Percentiles rank a stretch among this genome's conserved stretches.
These are phyloP conservation scores for Peronosclerospora sorghi DNA, from an alignment of 352 stramenopile species.

Conservation along the genomic window DNA sequence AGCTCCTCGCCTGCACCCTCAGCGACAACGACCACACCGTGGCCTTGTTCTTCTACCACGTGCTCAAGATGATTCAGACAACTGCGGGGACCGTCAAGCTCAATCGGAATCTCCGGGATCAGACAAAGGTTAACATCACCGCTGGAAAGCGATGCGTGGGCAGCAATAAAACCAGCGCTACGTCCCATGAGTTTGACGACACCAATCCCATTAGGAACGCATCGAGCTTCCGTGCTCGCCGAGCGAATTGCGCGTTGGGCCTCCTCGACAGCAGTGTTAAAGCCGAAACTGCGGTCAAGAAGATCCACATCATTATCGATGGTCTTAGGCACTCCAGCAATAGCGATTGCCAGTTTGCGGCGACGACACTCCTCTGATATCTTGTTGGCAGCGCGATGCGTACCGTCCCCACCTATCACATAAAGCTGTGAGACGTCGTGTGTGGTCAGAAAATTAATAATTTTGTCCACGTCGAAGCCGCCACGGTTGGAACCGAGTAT, in stretches of 20 bases:
- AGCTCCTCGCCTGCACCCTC: conserved; percentile 95
- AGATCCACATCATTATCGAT: conserved; percentile 99
- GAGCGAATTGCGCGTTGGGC: conserved; percentile 88
- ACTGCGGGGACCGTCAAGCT: conserved; percentile 86
- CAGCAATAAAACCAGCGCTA: conserved; percentile 94
- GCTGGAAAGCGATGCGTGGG: conserved; percentile 93
- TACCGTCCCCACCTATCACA: conserved; percentile 97
- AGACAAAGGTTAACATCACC: conserved; percentile 97
- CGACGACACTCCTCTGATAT: conserved; percentile 67
- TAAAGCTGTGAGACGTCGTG: conserved; percentile 91
- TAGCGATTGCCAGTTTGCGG: conserved; percentile 84
- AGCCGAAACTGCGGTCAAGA: conserved; percentile 97
- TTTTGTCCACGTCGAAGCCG: conserved; percentile 96
- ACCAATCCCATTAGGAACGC: conserved; percentile 96
- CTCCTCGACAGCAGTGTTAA: conserved; percentile 94
- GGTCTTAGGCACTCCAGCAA: conserved; percentile 97
- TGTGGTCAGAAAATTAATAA: conserved; percentile 87
- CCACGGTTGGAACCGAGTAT: conserved; percentile 90
- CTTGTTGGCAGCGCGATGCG: conserved; percentile 92
- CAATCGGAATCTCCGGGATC: conserved; percentile 94
- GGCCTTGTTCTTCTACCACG: conserved; percentile 90
- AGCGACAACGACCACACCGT: conserved; percentile 96
- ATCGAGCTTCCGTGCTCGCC: conserved; percentile 88
- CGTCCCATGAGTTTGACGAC: conserved; percentile 99
- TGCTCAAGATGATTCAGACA: conserved; percentile 87